A percentile compares a stretch with the other conserved stretches of the same genome.
Evolutionary conservation across 805 yeast species (phyloP).

Genomic region (Ogataea pini): DNA sequence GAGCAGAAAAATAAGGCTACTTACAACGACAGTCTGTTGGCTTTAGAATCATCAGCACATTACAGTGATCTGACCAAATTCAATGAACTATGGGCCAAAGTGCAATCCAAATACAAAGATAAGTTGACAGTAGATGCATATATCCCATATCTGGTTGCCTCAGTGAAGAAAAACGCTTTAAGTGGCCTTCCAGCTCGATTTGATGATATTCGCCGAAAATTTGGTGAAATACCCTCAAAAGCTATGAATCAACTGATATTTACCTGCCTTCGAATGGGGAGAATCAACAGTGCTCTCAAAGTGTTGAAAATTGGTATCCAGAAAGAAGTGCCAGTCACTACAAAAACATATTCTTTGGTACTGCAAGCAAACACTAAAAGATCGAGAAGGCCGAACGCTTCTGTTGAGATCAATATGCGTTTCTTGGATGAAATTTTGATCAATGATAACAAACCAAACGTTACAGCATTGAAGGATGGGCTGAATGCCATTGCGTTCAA

Average conservation of each 20-base stretch:
- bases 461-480: constrained; percentile 28
- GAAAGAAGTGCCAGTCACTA: constrained; percentile 17
- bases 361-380: constrained; percentile 25
- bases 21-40: constrained; percentile 21
- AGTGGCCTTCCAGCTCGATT: constrained; percentile 18
- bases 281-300: constrained; percentile 21
- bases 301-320: constrained; percentile 22
- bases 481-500: constrained; percentile 30
- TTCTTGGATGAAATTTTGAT: constrained; percentile 28
- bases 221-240: constrained; percentile 21
- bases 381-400: constrained; percentile 17
- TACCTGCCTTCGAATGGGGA: constrained; percentile 20
- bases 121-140: constrained; percentile 22
- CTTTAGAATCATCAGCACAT: constrained; percentile 27
- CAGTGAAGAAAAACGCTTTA: constrained; percentile 21
- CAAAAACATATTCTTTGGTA: constrained; percentile 33
- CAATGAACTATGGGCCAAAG: constrained; percentile 24
- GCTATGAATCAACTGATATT: constrained; percentile 32
- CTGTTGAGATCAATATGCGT: constrained; percentile 20
- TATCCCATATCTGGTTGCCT: constrained; percentile 23
- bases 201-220: constrained; percentile 15
- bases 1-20: constrained; percentile 9
- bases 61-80: constrained; percentile 18
- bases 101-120: constrained; percentile 10
- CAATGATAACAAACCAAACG: constrained; percentile 20